phyloP scores from a whole-genome alignment of 192 early-diverging fungal genomes.

The Allomyces javanicus region DNA sequence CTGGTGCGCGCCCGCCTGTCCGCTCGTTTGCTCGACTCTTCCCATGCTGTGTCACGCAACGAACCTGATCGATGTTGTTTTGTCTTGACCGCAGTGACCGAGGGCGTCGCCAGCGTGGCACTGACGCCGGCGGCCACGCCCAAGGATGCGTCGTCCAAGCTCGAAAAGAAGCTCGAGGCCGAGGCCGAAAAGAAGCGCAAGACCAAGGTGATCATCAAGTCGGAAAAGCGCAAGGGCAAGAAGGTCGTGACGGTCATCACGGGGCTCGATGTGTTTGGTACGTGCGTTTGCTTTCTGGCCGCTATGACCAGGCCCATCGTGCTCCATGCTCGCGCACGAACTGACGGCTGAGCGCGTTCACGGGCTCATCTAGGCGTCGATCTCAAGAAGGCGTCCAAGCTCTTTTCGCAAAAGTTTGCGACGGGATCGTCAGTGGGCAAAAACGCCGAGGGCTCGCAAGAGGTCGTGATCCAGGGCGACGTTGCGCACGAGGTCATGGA shows the following conservation, averaged over 20 bases:
- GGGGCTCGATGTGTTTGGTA: slow-evolving; percentile 79
- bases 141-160: slow-evolving; percentile 6
- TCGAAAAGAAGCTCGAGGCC: slow-evolving; percentile 47
- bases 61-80: slow-evolving; percentile 5
- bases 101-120: slow-evolving; percentile 12
- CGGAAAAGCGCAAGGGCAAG: slow-evolving; percentile 75
- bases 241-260: slow-evolving; percentile 73
- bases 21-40: not conserved
- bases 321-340: not conserved
- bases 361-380: slow-evolving; percentile 48
- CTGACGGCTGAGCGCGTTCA: not conserved
- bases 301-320: not conserved
- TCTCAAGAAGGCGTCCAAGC: slow-evolving; percentile 89
- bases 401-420: slow-evolving; percentile 89
- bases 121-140: slow-evolving; percentile 8
- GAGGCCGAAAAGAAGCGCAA: slow-evolving; percentile 3
- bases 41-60: not conserved
- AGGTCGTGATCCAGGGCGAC: slow-evolving; percentile 95
- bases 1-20: not conserved
- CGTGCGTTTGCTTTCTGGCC: slow-evolving; percentile 5
- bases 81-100: not conserved
- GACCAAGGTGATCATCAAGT: slow-evolving; percentile 60
- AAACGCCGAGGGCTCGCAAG: slow-evolving; percentile 76
- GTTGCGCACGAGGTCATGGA: slow-evolving; percentile 73
- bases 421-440: slow-evolving; percentile 84